Evolutionary conservation across 2,329 filamentous ascomycete species (phyloP).

Genomic region (Escovopsis sp.): DNA sequence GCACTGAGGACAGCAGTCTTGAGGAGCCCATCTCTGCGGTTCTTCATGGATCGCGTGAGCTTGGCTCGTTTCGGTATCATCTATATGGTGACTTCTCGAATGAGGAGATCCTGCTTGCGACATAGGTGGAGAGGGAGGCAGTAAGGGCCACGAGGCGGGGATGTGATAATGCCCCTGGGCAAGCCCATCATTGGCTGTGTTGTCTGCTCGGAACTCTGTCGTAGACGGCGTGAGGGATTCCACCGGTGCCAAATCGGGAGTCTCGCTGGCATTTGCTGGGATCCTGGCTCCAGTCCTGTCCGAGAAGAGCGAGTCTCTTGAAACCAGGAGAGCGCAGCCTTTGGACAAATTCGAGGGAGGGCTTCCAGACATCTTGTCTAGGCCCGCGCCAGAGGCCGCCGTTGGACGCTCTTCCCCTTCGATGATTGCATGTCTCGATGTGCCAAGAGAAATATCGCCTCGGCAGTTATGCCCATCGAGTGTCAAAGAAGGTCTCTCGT

Average conservation of each 20-base stretch:
- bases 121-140: conserved; percentile 27
- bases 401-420: not conserved
- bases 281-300: not conserved
- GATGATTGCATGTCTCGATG: not conserved
- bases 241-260: not conserved
- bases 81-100: not conserved
- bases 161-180: conserved; percentile 39
- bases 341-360: not conserved
- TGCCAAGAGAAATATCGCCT: not conserved
- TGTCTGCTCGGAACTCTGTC: too few relatives aligned
- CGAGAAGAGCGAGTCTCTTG: not conserved
- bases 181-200: conserved; percentile 15
- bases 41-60: not conserved
- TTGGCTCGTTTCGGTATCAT: not conserved
- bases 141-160: conserved; percentile 32
- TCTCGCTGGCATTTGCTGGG: not conserved
- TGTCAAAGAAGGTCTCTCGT: not conserved
- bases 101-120: conserved; percentile 24
- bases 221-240: not conserved
- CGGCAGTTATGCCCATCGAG: not conserved
- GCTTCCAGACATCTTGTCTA: not conserved
- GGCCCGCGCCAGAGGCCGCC: not conserved
- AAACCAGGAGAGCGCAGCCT: too few relatives aligned
- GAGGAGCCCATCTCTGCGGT: conserved; percentile 9
- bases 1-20: not conserved